These are phyloP conservation scores for Macrophomina phaseolina DNA, from an alignment of 2,329 filamentous ascomycete genomes.

Conservation along the genomic window DNA sequence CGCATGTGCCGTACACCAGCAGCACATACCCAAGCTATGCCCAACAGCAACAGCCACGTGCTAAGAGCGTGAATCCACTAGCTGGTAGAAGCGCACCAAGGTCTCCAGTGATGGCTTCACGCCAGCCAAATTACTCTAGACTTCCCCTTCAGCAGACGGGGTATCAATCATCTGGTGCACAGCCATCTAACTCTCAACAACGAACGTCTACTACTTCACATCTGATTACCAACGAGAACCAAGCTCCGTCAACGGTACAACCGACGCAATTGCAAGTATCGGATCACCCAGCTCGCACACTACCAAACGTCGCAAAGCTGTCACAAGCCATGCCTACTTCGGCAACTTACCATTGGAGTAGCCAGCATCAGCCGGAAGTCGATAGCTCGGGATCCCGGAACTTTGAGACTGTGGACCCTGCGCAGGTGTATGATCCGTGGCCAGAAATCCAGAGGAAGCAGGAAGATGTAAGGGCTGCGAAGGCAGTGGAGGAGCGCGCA, in stretches of 20 bases:
- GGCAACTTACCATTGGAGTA: conserved; percentile 15
- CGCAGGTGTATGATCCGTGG: conserved; percentile 60
- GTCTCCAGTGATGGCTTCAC: background rate
- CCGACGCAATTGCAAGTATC: background rate
- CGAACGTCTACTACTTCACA: background rate
- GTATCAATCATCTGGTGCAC: background rate
- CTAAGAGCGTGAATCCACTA: conserved; percentile 23
- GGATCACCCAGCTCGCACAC: conserved; percentile 6
- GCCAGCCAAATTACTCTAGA: background rate
- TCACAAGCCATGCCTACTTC: background rate
- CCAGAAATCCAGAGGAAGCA: conserved; percentile 54
- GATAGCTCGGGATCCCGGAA: background rate
- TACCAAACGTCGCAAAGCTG: conserved; percentile 24
- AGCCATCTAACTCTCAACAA: conserved; percentile 7
- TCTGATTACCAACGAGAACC: conserved; percentile 1
- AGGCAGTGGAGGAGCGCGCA: conserved; percentile 43
- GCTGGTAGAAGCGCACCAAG: background rate
- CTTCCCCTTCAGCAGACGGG: background rate
- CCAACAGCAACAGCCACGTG: conserved; percentile 8
- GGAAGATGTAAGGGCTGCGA: conserved; percentile 40
- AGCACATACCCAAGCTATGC: background rate
- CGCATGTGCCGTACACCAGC: background rate
- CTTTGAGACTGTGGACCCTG: conserved; percentile 56
- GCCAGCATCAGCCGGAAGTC: background rate
- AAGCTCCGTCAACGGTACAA: background rate